phyloP scores from a whole-genome alignment of 768 basidiomycete species.

The Thelephora ganbajun region DNA sequence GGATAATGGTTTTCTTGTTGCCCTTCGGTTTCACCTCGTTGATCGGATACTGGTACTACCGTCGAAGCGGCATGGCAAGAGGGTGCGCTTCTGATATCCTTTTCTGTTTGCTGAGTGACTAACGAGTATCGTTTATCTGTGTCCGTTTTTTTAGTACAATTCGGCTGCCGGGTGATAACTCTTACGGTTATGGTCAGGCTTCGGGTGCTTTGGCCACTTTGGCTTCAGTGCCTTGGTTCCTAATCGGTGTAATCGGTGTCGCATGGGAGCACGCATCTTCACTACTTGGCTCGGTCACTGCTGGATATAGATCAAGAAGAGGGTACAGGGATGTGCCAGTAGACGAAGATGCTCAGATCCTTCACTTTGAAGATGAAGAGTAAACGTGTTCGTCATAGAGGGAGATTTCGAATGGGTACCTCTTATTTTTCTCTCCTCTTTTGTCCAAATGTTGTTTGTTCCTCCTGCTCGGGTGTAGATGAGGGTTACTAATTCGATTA shows the following conservation, averaged over 20 bases:
- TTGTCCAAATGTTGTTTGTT: background rate
- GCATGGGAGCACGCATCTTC: constrained; percentile 54
- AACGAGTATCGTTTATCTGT: background rate
- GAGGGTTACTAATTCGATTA: too few species aligned
- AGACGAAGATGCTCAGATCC: constrained; percentile 80
- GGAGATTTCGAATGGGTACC: background rate
- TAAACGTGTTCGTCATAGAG: constrained; percentile 7
- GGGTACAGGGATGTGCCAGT: constrained; percentile 64
- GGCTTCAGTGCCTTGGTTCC: constrained; percentile 83
- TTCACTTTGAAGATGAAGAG: constrained; percentile 75
- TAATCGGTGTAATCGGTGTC: constrained; percentile 65
- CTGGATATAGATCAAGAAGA: constrained; percentile 32
- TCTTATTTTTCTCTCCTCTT: background rate
- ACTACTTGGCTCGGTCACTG: constrained; percentile 23
- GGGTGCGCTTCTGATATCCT: constrained; percentile 37
- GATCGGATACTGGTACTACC: constrained; percentile 73
- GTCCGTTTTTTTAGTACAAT: constrained; percentile 39
- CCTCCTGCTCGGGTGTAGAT: too few species aligned
- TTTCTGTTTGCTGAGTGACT: background rate
- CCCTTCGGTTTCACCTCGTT: constrained; percentile 69
- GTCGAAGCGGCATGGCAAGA: constrained; percentile 52
- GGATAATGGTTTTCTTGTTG: constrained; percentile 62
- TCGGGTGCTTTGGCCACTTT: constrained; percentile 52
- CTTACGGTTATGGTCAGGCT: constrained; percentile 22
- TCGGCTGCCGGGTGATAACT: constrained; percentile 51